phyloP scores from a whole-genome alignment of 176 grass and related monocot species.

The Musa troglodytarum region DNA sequence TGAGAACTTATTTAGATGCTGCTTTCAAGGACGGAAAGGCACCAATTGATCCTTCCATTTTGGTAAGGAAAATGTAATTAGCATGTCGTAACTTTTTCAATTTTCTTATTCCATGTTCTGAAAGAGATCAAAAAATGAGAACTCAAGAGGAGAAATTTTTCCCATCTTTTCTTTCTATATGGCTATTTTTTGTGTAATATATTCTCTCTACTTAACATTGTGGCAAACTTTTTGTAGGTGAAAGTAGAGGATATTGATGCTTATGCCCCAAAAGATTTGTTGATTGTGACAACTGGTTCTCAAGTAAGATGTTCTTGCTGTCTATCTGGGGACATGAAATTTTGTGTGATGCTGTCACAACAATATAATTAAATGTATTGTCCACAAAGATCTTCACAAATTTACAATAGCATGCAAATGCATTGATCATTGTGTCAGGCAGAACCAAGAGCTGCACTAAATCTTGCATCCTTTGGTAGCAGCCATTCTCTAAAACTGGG shows the following conservation, averaged over 20 bases:
- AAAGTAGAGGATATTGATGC: conserved; percentile 96
- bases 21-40: conserved; percentile 98
- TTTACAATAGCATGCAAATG: conserved; percentile 25
- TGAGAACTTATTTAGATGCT: conserved; percentile 96
- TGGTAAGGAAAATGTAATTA: conserved; percentile 48
- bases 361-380: conserved; percentile 14
- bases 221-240: conserved; percentile 36
- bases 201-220: background rate
- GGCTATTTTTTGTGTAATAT: background rate
- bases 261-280: conserved; percentile 87
- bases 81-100: conserved; percentile 9
- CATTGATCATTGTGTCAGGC: conserved; percentile 44
- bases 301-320: conserved; percentile 63
- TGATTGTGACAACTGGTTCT: conserved; percentile 93
- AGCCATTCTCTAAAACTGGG: conserved; percentile 81
- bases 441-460: conserved; percentile 89
- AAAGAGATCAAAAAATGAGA: background rate
- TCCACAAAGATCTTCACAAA: conserved; percentile 15
- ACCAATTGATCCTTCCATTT: conserved; percentile 97
- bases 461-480: conserved; percentile 94
- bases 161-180: background rate
- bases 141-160: background rate
- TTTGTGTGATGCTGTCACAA: conserved; percentile 10
- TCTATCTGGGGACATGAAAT: background rate
- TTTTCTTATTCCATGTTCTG: conserved; percentile 3